These are phyloP conservation scores for Alternaria sp. DNA, from an alignment of 2,329 filamentous ascomycete species.

Conservation along the genomic window DNA sequence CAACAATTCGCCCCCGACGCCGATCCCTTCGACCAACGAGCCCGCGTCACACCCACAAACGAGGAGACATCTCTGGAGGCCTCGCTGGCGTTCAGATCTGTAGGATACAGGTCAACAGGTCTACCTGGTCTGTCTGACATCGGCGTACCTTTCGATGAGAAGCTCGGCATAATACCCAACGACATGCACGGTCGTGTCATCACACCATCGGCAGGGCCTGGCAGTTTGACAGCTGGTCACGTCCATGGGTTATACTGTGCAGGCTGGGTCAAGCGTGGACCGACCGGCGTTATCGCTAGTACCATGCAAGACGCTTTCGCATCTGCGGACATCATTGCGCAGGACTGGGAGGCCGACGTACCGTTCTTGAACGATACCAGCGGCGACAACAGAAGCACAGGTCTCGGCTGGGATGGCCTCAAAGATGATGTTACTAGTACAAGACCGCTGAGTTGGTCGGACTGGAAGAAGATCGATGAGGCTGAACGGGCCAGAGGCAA, in stretches of 20 bases:
- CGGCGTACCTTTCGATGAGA: slow-evolving; percentile 77
- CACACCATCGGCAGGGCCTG: slow-evolving; percentile 44
- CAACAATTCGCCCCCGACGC: slow-evolving; percentile 45
- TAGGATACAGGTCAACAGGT: slow-evolving; percentile 86
- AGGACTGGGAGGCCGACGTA: slow-evolving; percentile 69
- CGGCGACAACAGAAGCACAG: slow-evolving; percentile 45
- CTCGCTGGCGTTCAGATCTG: slow-evolving; percentile 84
- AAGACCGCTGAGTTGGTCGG: slow-evolving; percentile 75
- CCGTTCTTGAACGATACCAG: slow-evolving; percentile 57
- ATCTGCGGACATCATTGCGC: slow-evolving; percentile 80
- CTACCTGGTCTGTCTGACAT: slow-evolving; percentile 76
- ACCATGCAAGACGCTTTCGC: slow-evolving; percentile 95
- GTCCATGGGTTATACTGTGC: slow-evolving; percentile 85
- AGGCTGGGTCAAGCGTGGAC: slow-evolving; percentile 94
- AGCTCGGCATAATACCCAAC: slow-evolving; percentile 79
- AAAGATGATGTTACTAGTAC: slow-evolving; percentile 64
- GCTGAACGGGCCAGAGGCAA: slow-evolving; percentile 73
- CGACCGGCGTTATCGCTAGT: slow-evolving; percentile 92
- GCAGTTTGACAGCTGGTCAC: slow-evolving; percentile 54
- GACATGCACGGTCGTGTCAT: slow-evolving; percentile 79
- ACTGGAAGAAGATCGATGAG: slow-evolving; percentile 86
- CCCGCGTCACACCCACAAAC: slow-evolving; percentile 55
- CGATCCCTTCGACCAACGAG: slow-evolving; percentile 59
- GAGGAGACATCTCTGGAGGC: slow-evolving; percentile 64
- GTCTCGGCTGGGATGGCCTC: slow-evolving; percentile 78